Percentiles rank a stretch among this genome's conserved stretches.
phyloP scores from a whole-genome alignment of 164 flowering plant species.

The Vitis rupestris region DNA sequence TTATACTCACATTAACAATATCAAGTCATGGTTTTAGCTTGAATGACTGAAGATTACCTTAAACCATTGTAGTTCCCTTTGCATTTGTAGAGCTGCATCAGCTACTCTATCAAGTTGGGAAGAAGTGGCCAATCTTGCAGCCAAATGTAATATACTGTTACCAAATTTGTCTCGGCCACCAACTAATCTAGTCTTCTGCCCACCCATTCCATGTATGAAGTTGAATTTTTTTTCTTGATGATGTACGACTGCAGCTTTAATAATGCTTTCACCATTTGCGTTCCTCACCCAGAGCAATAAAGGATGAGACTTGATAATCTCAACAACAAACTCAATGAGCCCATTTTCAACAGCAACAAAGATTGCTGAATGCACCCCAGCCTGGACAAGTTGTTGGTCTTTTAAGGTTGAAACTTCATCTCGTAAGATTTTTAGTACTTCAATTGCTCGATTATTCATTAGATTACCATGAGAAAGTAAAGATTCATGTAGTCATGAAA shows the following conservation, averaged over 20 bases:
- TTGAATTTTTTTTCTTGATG: conserved; percentile 14
- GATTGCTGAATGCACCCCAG: too few relatives aligned
- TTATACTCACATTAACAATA: neutral
- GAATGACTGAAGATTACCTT: conserved; percentile 8
- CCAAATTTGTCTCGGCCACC: neutral
- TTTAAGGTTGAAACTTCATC: too few relatives aligned
- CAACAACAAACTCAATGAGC: conserved; percentile 14
- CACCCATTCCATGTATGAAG: conserved; percentile 16
- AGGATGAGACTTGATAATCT: conserved; percentile 15
- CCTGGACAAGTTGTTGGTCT: too few relatives aligned
- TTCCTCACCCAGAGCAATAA: conserved; percentile 9
- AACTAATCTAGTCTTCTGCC: neutral
- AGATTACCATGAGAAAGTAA: too few relatives aligned
- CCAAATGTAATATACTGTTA: conserved; percentile 18
- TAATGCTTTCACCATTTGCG: neutral
- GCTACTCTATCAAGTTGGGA: conserved; percentile 8
- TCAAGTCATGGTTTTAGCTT: neutral
- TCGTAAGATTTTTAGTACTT: too few relatives aligned
- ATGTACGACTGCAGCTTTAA: conserved; percentile 13
- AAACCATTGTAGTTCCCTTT: conserved; percentile 12
- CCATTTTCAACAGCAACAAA: too few relatives aligned
- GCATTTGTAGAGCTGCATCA: conserved; percentile 14
- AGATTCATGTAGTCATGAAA: neutral
- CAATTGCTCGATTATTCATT: too few relatives aligned
- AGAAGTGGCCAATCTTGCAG: conserved; percentile 17